Conservation (phyloP, 2,329 filamentous ascomycete genomes). For the Ophidiomyces ophidiicola region DNA sequence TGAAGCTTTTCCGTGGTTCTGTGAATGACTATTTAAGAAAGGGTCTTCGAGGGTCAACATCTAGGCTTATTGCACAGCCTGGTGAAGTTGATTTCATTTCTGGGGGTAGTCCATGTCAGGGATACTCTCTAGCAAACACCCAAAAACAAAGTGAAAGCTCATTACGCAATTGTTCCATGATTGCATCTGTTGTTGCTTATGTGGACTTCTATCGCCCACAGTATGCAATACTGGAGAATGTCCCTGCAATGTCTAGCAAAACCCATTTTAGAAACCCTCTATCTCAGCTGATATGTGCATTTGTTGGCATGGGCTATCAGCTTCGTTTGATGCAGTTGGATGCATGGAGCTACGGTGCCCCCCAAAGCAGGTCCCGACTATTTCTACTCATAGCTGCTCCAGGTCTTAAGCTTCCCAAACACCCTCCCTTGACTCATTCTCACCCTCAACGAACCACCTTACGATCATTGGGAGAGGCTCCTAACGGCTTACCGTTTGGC, state of each 20-base stretch:
- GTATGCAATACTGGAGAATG: slow-evolving; percentile 71
- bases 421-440: slow-evolving; percentile 51
- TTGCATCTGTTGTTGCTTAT: slow-evolving; percentile 63
- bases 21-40: slow-evolving; percentile 54
- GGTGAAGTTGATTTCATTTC: slow-evolving; percentile 57
- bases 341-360: slow-evolving; percentile 55
- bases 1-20: slow-evolving; percentile 55
- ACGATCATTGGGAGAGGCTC: slow-evolving; percentile 44
- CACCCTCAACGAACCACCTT: slow-evolving; percentile 35
- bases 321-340: slow-evolving; percentile 55
- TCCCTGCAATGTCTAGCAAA: slow-evolving; percentile 49
- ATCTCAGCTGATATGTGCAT: slow-evolving; percentile 57
- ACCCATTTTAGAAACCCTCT: slow-evolving; percentile 50
- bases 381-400: slow-evolving; percentile 63
- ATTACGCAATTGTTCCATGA: slow-evolving; percentile 59
- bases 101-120: slow-evolving; percentile 66
- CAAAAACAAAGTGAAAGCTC: slow-evolving; percentile 45
- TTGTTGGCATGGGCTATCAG: slow-evolving; percentile 70
- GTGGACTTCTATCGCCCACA: slow-evolving; percentile 62
- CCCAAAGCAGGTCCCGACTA: slow-evolving; percentile 54
- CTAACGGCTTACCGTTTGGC: slow-evolving; percentile 50
- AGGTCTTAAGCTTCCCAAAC: slow-evolving; percentile 43
- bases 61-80: slow-evolving; percentile 40
- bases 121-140: slow-evolving; percentile 55
- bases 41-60: slow-evolving; percentile 43